Evolutionary conservation across 192 early-diverging fungal species (phyloP), one percentile per base, ranked within the genome.

Genomic region (Coemansia sp.): DNA sequence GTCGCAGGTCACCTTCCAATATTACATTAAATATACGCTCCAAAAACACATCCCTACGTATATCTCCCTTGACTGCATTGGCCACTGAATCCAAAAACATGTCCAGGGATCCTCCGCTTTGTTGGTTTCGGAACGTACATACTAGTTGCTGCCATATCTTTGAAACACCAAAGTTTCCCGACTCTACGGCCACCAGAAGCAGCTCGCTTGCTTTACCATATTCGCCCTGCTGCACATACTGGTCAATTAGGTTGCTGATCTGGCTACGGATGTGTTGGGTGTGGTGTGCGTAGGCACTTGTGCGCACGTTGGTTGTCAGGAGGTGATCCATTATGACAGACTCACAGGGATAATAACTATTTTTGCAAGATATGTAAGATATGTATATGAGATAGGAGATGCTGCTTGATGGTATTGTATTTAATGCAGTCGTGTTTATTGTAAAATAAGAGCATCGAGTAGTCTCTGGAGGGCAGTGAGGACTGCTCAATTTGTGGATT

Each of bases 121-220:
- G 45, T 37, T 73, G 70, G n/a, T 53, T 43, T 11, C 55, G 53
- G 2, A 73, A 11, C 0, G 64, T 50, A 2, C 54, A 58, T 13
- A 62, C 13, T 1, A 73, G 42, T 19, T 50, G 59, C 23, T 45
- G 49, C 70, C 70, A 73, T 28, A 73, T 54, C 10, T 51, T 14
- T 9, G 28, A 8, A 1, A 66, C 17, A 9, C 38, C 30, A 4
- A 73, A 27, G 13, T 54, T 11, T n/a, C 53, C 62, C 15, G 56
- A 44, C 24, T 49, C 48, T 0, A 57, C 26, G 1, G 51, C 47
- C 13, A 56, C 53, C 8, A 65, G 53, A 4, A 73, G 46, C 11
- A 73, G 41, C 10, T 53, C 58, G 51, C 70, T 66, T 23, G 58
- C 63, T 18, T 57, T 66, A 3, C 69, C 62, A 28, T 73, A 73